phyloP scores from a whole-genome alignment of 352 stramenopile species.

The Chrysophaeum taylorii region DNA sequence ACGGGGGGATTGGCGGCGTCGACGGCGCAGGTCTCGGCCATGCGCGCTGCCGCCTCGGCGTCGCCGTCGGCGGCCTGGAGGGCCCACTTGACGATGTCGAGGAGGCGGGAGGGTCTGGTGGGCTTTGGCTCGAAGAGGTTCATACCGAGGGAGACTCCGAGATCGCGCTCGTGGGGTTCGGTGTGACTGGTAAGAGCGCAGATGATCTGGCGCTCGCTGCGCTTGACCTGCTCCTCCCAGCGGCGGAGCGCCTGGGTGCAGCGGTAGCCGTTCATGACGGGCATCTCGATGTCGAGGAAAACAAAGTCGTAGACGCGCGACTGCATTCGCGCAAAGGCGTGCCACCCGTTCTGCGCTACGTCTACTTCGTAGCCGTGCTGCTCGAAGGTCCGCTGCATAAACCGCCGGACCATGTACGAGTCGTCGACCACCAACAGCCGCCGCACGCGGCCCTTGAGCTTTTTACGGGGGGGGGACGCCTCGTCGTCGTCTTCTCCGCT shows the following conservation, averaged over 20 bases:
- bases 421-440: slow-evolving; percentile 19
- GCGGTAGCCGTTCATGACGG: slow-evolving; percentile 61
- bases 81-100: slow-evolving; percentile 9
- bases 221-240: slow-evolving; percentile 51
- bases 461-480: neutral
- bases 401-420: slow-evolving; percentile 11
- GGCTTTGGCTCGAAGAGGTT: slow-evolving; percentile 11
- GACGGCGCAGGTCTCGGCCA: no score
- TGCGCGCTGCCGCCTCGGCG: neutral
- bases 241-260: slow-evolving; percentile 49
- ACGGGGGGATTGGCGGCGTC: no score
- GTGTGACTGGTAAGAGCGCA: slow-evolving; percentile 45
- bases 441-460: neutral
- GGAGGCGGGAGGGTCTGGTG: neutral
- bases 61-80: slow-evolving; percentile 8
- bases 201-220: slow-evolving; percentile 49
- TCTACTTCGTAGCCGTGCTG: slow-evolving; percentile 14
- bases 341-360: slow-evolving; percentile 16
- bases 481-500: neutral
- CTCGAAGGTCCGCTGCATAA: slow-evolving; percentile 15
- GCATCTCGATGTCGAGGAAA: slow-evolving; percentile 69
- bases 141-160: slow-evolving; percentile 4
- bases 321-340: slow-evolving; percentile 41
- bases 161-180: neutral
- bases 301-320: slow-evolving; percentile 59